Base-by-base conservation (phyloP, 2,329 filamentous ascomycete species). In the Graphilbum ipis-grandicollis region DNA sequence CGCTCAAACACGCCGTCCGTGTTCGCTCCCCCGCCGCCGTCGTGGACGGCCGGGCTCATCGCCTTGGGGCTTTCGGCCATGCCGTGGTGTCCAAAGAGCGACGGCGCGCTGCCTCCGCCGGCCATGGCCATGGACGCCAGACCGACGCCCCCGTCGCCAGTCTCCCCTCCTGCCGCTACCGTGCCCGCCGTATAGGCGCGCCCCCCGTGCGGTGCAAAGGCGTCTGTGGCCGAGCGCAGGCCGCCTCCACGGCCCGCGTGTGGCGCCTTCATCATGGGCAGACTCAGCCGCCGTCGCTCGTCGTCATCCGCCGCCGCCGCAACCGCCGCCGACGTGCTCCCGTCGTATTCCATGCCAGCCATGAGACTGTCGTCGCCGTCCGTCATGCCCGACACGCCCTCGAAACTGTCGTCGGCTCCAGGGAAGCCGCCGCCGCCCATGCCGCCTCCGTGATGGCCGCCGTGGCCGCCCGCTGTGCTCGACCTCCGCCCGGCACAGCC, bases 401-500 rank as follows among this genome's bases (percentile, higher is more conserved):
- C 61, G 15, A 54, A 45, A 28, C 51, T 51, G 31, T 41, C 38
- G 31, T 46, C 41, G 19, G 28, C 33, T 3, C 18, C n/a, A 23
- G 21, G 33, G 6, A 23, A 15, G 17, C 31, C 30, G 15, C 78
- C 78, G 31, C 79, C 78, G 68, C 15, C 21, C 3, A 85, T 76
- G 49, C 86, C 19, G 19, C 17, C 34, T 3, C 15, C 21, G n/a
- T 9, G 17, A 9, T 15, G 4, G 8, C n/a, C 36, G 6, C 28
- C 19, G 17, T 26, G 22, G 15, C 78, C 78, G 31, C 79, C 78
- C 68, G 19, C 21, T 3, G 85, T 77, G 49, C 86, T 94, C 29
- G 84, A 77, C 45, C 90, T 71, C 39, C 90, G 75, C 39, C 90
- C 90, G 12, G 92, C 90, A 58, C 90, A 98, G 34, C 90, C 90